phyloP scores from a whole-genome alignment of 352 stramenopile genomes.

The Pythium monospermum region DNA sequence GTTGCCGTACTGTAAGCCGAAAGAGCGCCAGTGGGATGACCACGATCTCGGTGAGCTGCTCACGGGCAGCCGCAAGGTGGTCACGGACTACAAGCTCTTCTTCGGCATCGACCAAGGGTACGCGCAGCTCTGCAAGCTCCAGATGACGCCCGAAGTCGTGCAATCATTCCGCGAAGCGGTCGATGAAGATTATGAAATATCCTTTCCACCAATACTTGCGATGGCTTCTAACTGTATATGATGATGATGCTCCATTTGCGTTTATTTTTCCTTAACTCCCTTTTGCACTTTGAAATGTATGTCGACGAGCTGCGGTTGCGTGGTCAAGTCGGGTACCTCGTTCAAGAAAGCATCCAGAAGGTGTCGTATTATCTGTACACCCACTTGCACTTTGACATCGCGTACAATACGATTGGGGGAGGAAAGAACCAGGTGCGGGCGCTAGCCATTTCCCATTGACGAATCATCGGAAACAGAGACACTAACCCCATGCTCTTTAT shows the following conservation, averaged over 20 bases:
- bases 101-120: conserved; percentile 82
- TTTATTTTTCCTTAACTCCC: conserved; percentile 23
- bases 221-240: too few relatives aligned
- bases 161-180: conserved; percentile 93
- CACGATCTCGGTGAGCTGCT: conserved; percentile 94
- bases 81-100: conserved; percentile 80
- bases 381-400: conserved; percentile 95
- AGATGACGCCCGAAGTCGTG: conserved; percentile 71
- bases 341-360: conserved; percentile 61
- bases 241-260: neutral
- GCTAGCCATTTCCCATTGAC: too few relatives aligned
- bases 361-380: conserved; percentile 92
- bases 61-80: conserved; percentile 92
- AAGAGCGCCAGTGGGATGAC: conserved; percentile 82
- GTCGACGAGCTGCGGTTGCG: conserved; percentile 96
- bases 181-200: conserved; percentile 94
- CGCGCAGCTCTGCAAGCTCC: conserved; percentile 88
- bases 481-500: neutral
- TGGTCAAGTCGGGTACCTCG: conserved; percentile 92
- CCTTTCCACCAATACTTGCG: conserved; percentile 18
- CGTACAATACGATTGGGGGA: conserved; percentile 88
- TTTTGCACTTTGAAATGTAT: conserved; percentile 95
- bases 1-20: conserved; percentile 93
- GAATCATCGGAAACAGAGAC: too few relatives aligned
- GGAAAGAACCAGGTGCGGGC: conserved; percentile 55